phyloP scores from a whole-genome alignment of 352 stramenopile species.

The Phytophthora uliginosa region DNA sequence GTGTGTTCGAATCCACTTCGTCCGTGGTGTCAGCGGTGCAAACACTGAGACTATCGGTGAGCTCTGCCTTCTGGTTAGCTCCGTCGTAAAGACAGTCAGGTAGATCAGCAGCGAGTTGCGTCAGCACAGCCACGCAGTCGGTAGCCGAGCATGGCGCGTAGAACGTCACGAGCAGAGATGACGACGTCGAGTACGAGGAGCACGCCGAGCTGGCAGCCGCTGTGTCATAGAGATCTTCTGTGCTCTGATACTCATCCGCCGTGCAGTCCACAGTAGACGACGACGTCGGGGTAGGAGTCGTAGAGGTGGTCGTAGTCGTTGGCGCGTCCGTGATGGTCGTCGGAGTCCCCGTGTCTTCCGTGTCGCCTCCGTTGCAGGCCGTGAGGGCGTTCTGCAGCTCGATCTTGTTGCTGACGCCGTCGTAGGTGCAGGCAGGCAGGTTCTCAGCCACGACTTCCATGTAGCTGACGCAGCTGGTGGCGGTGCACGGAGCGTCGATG shows the following conservation, averaged over 20 bases:
- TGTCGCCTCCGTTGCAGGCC: slow-evolving; percentile 16
- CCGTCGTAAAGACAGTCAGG: slow-evolving; percentile 35
- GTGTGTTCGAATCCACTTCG: slow-evolving; percentile 13
- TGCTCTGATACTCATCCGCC: slow-evolving; percentile 19
- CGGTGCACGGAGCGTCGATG: slow-evolving; percentile 26
- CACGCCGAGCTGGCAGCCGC: slow-evolving; percentile 28
- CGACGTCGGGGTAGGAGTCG: slow-evolving; percentile 15
- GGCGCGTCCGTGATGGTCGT: slow-evolving; percentile 7
- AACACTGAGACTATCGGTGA: slow-evolving; percentile 16
- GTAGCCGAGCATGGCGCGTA: slow-evolving; percentile 31
- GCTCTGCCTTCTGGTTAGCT: slow-evolving; percentile 28
- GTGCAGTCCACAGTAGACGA: slow-evolving; percentile 31
- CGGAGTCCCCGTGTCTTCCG: slow-evolving; percentile 8
- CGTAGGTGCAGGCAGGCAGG: slow-evolving; percentile 28
- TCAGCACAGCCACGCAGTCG: slow-evolving; percentile 21
- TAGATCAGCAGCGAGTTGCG: slow-evolving; percentile 17
- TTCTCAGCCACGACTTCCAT: slow-evolving; percentile 17
- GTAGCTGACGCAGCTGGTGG: slow-evolving; percentile 22
- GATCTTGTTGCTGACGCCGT: slow-evolving; percentile 36
- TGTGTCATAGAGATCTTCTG: slow-evolving; percentile 22
- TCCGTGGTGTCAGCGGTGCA: slow-evolving; percentile 20
- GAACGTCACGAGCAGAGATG: slow-evolving; percentile 17
- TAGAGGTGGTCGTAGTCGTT: slow-evolving; percentile 4
- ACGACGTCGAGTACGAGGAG: slow-evolving; percentile 22
- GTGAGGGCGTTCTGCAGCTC: slow-evolving; percentile 24